Conservation (phyloP, 176 grass and related monocot species). For the Areca catechu region DNA sequence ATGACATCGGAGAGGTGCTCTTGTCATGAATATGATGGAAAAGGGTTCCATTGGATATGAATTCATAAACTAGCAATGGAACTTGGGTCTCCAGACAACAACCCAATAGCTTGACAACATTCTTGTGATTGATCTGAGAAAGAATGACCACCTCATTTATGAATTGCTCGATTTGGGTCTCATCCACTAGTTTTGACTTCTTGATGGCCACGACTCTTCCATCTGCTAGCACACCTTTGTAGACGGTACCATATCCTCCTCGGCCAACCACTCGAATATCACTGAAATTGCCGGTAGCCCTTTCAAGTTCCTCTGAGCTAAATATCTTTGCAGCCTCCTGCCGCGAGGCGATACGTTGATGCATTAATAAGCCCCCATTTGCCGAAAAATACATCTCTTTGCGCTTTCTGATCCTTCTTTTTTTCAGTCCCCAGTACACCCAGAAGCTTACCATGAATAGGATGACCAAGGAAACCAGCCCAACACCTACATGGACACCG, state of each 20-base stretch:
- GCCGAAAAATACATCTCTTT: slow-evolving; percentile 36
- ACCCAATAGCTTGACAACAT: slow-evolving; percentile 47
- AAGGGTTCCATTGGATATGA: slow-evolving; percentile 44
- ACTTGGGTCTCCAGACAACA: slow-evolving; percentile 53
- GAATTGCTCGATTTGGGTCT: slow-evolving; percentile 53
- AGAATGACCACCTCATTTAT: slow-evolving; percentile 52
- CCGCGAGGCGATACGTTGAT: slow-evolving; percentile 32
- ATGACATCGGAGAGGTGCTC: slow-evolving; percentile 16
- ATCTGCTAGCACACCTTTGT: slow-evolving; percentile 35
- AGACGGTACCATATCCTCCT: slow-evolving; percentile 56
- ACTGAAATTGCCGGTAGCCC: slow-evolving; percentile 35
- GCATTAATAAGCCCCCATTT: slow-evolving; percentile 44
- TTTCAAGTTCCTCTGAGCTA: slow-evolving; percentile 33
- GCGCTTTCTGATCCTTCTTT: slow-evolving; percentile 18
- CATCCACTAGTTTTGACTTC: slow-evolving; percentile 39
- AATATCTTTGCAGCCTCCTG: slow-evolving; percentile 33
- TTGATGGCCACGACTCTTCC: slow-evolving; percentile 41
- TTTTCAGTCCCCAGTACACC: slow-evolving; percentile 36
- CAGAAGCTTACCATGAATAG: slow-evolving; percentile 23
- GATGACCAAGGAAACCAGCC: slow-evolving; percentile 27
- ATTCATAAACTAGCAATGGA: slow-evolving; percentile 61
- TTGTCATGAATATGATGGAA: slow-evolving; percentile 40
- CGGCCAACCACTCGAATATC: slow-evolving; percentile 32
- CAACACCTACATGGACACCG: slow-evolving; percentile 7
- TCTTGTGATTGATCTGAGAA: slow-evolving; percentile 42